Conservation (phyloP, 2,329 filamentous ascomycete genomes). For the Colletotrichum orchidophilum region DNA sequence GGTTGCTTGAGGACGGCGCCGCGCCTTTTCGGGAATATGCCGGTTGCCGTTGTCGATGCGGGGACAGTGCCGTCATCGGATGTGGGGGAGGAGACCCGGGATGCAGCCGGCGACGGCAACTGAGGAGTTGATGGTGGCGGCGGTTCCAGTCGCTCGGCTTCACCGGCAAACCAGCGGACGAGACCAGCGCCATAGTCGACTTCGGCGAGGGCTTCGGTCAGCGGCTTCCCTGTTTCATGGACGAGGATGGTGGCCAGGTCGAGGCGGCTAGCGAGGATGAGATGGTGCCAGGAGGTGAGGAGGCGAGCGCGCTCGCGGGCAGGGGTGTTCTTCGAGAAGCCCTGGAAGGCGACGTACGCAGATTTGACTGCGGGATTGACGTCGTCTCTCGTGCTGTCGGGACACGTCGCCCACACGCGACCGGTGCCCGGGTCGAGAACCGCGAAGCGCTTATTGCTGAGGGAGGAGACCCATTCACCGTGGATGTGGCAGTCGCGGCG, state of each 20-base stretch:
- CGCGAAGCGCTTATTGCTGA: constrained; percentile 58
- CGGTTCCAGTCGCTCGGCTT: constrained; percentile 61
- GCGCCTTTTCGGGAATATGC: neutral
- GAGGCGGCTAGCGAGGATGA: constrained; percentile 46
- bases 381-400: constrained; percentile 54
- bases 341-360: constrained; percentile 47
- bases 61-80: neutral
- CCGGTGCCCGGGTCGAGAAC: constrained; percentile 63
- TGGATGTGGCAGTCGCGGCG: constrained; percentile 60
- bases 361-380: constrained; percentile 49
- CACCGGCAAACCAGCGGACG: constrained; percentile 65
- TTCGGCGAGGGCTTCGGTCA: constrained; percentile 62
- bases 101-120: neutral
- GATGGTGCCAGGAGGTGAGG: constrained; percentile 47
- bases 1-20: constrained; percentile 40
- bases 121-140: constrained; percentile 37
- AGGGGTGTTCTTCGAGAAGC: constrained; percentile 48
- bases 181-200: constrained; percentile 65
- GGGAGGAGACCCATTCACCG: constrained; percentile 55
- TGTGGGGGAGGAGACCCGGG: constrained; percentile 1
- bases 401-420: constrained; percentile 59
- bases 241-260: constrained; percentile 52
- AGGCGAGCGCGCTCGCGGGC: constrained; percentile 47
- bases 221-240: constrained; percentile 66
- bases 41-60: neutral